A percentile compares a stretch with the other conserved stretches of the same genome.
Evolutionary conservation across 2,329 filamentous ascomycete species (phyloP).

Genomic region (Botrytis elliptica): DNA sequence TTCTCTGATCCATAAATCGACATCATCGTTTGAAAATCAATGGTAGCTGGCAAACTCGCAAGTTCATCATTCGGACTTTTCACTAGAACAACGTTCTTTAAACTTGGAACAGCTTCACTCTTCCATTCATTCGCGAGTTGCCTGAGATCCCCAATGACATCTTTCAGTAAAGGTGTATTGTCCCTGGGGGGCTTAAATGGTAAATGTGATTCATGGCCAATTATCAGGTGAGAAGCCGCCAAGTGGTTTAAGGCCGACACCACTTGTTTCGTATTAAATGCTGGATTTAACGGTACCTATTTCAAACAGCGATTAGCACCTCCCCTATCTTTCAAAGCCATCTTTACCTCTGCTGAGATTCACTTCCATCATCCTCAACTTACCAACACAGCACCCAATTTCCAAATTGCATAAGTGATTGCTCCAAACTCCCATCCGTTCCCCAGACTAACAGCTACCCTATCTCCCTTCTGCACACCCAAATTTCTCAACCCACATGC

Average conservation of each 20-base stretch:
- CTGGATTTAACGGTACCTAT: slow-evolving; percentile 84
- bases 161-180: slow-evolving; percentile 56
- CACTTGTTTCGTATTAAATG: slow-evolving; percentile 79
- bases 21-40: slow-evolving; percentile 40
- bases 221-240: slow-evolving; percentile 69
- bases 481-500: slow-evolving; percentile 67
- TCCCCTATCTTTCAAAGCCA: not conserved
- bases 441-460: slow-evolving; percentile 82
- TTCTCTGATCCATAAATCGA: slow-evolving; percentile 31
- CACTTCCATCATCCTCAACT: slow-evolving; percentile 26
- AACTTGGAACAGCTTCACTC: slow-evolving; percentile 62
- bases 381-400: slow-evolving; percentile 86
- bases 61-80: slow-evolving; percentile 63
- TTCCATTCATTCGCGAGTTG: slow-evolving; percentile 11
- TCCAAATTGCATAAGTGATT: slow-evolving; percentile 87
- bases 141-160: slow-evolving; percentile 47
- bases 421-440: slow-evolving; percentile 83
- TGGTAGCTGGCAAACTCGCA: slow-evolving; percentile 41
- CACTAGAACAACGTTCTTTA: slow-evolving; percentile 71
- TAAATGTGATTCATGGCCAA: slow-evolving; percentile 84
- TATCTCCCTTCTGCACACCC: slow-evolving; percentile 77
- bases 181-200: slow-evolving; percentile 63
- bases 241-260: slow-evolving; percentile 76
- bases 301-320: not conserved
- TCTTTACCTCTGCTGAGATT: not conserved